A percentile compares a stretch with the other conserved stretches of the same genome.
Evolutionary conservation across 495 filamentous ascomycete genomes (phyloP).

Genomic region (Aspergillus bridgeri): DNA sequence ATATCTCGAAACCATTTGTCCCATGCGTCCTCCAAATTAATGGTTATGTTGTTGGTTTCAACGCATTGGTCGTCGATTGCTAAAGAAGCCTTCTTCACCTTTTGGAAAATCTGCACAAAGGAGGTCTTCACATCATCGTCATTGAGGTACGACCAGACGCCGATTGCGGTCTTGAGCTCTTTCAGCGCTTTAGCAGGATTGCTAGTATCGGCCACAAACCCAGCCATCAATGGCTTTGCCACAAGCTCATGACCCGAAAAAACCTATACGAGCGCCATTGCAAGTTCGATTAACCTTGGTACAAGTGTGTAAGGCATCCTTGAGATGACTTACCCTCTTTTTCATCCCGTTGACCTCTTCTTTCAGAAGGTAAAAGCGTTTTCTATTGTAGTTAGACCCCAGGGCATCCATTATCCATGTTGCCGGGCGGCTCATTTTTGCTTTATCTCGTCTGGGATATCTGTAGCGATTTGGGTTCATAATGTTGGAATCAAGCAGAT

Average conservation of each 20-base stretch:
- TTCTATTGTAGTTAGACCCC: not conserved
- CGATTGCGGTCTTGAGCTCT: conserved; percentile 1
- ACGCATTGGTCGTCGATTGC: not conserved
- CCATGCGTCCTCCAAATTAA: not conserved
- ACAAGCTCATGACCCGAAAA: not conserved
- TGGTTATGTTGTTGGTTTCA: not conserved
- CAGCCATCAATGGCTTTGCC: not conserved
- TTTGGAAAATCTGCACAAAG: not conserved
- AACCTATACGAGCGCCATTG: not conserved
- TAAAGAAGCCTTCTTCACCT: not conserved
- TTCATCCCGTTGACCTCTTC: not conserved
- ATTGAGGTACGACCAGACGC: not conserved
- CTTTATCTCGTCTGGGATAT: not conserved
- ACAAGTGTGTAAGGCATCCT: not conserved
- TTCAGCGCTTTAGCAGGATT: not conserved
- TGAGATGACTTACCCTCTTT: not conserved
- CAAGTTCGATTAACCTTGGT: not conserved
- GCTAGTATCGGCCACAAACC: not conserved
- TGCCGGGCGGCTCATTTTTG: not conserved
- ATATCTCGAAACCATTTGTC: conserved; percentile 1
- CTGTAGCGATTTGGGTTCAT: not conserved
- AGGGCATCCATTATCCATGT: not conserved
- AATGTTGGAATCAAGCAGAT: not conserved
- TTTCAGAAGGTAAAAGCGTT: not conserved
- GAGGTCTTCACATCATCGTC: not conserved